Evolutionary conservation across 805 yeast genomes (phyloP).

Genomic region (Kodamaea leandrae): DNA sequence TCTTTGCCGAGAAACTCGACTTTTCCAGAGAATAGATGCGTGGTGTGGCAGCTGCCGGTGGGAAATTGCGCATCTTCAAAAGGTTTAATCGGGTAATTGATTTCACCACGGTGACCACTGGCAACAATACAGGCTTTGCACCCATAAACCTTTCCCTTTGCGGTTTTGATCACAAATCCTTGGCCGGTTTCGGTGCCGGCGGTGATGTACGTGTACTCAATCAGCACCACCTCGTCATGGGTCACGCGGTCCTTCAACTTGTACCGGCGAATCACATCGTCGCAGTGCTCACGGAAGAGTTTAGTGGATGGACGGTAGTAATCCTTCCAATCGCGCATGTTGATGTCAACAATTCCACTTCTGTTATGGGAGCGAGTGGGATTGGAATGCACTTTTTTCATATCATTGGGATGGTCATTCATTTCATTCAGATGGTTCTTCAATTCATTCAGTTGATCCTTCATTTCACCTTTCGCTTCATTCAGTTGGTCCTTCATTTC

Average conservation of each 20-base stretch:
- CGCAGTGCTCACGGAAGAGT: slow-evolving; percentile 40
- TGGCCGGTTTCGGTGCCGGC: slow-evolving; percentile 22
- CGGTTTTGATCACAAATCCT: slow-evolving; percentile 34
- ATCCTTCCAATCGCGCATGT: slow-evolving; percentile 44
- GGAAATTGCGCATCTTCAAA: slow-evolving; percentile 16
- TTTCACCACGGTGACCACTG: slow-evolving; percentile 35
- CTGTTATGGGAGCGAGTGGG: slow-evolving; percentile 27
- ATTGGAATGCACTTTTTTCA: too few relatives aligned
- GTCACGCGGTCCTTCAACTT: slow-evolving; percentile 25
- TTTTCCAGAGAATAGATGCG: slow-evolving; percentile 29
- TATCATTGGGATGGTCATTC: slow-evolving; percentile 19
- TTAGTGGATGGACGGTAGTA: slow-evolving; percentile 43
- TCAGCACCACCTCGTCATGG: slow-evolving; percentile 32
- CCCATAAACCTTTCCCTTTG: slow-evolving; percentile 30
- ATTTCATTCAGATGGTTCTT: too few relatives aligned
- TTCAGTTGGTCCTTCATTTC: too few relatives aligned
- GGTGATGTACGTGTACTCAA: slow-evolving; percentile 28
- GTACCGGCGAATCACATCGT: slow-evolving; percentile 32
- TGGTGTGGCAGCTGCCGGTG: slow-evolving; percentile 35
- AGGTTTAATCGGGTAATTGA: slow-evolving; percentile 31
- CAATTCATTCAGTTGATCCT: too few relatives aligned
- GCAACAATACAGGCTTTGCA: slow-evolving; percentile 35
- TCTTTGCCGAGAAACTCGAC: slow-evolving; percentile 24
- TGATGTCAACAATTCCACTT: slow-evolving; percentile 39
- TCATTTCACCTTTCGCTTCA: too few relatives aligned